phyloP scores from a whole-genome alignment of 139 green algal genomes.

The Auxenochlorella pyrenoidosa region DNA sequence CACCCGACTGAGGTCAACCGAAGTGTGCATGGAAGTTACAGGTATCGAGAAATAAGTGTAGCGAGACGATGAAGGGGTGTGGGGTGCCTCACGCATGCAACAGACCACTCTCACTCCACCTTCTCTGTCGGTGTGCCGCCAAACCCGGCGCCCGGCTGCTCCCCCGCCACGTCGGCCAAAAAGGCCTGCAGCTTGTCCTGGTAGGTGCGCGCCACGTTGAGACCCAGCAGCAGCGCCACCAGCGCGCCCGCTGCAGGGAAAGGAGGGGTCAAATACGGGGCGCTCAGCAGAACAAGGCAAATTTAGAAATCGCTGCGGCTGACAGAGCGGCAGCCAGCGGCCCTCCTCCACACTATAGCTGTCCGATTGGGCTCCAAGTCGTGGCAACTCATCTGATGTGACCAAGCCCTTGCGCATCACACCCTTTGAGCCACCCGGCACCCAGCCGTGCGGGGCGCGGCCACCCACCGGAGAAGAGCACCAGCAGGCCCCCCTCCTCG shows the following conservation, averaged over 20 bases:
- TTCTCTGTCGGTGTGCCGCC: neutral
- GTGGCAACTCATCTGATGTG: no score
- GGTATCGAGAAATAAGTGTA: no score
- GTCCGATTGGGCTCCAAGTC: no score
- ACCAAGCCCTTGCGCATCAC: no score
- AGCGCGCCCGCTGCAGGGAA: constrained; percentile 3
- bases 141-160: constrained; percentile 1
- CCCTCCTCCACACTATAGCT: no score
- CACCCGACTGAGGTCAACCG: no score
- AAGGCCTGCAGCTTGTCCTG: constrained; percentile 44
- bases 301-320: no score
- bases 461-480: constrained; percentile 58
- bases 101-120: neutral
- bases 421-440: neutral
- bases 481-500: constrained; percentile 60
- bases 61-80: no score
- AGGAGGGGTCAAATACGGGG: neutral
- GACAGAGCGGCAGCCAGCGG: neutral
- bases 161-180: constrained; percentile 44
- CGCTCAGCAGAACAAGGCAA: neutral
- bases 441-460: neutral
- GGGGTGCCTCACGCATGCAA: no score
- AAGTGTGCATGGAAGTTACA: no score
- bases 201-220: constrained; percentile 36
- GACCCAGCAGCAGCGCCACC: constrained; percentile 26